Conservation (phyloP, 768 basidiomycete genomes). For the Panellus pusillus region DNA sequence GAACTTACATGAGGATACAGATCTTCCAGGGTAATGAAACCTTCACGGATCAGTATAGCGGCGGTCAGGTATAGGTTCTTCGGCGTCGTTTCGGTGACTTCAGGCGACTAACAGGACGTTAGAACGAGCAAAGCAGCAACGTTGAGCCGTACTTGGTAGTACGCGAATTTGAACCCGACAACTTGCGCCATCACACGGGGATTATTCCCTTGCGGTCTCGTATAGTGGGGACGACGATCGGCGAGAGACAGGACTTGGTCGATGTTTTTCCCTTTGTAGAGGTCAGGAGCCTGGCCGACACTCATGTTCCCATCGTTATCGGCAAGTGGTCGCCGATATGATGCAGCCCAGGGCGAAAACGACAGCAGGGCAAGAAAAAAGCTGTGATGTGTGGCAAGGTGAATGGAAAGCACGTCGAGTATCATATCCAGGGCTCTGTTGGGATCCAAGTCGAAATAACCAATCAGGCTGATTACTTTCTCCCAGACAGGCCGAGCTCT, state of each 20-base stretch:
- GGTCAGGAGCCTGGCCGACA: slow-evolving; percentile 36
- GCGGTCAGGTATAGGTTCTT: slow-evolving; percentile 78
- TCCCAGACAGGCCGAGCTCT: slow-evolving; percentile 76
- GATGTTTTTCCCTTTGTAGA: slow-evolving; percentile 59
- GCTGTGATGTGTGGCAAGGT: slow-evolving; percentile 77
- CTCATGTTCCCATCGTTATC: slow-evolving; percentile 36
- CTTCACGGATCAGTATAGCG: slow-evolving; percentile 87
- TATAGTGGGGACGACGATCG: slow-evolving; percentile 36
- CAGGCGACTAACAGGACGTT: slow-evolving; percentile 43
- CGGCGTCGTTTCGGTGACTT: slow-evolving; percentile 61
- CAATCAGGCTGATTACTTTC: slow-evolving; percentile 84
- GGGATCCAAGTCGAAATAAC: slow-evolving; percentile 96
- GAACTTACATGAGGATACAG: slow-evolving; percentile 85
- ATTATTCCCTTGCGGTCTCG: slow-evolving; percentile 29
- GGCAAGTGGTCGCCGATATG: slow-evolving; percentile 36
- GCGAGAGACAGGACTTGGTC: slow-evolving; percentile 66
- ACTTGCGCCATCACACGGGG: slow-evolving; percentile 83
- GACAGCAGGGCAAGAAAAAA: slow-evolving; percentile 89
- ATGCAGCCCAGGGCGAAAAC: slow-evolving; percentile 83
- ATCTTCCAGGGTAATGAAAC: slow-evolving; percentile 84
- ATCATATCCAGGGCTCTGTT: slow-evolving; percentile 92
- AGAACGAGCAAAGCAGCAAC: slow-evolving; percentile 12
- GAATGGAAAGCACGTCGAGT: slow-evolving; percentile 84
- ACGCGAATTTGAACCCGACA: slow-evolving; percentile 94
- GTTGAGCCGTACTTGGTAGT: slow-evolving; percentile 72